phyloP scores from a whole-genome alignment of 345 rosid species.

The Arabidopsis thaliana region DNA sequence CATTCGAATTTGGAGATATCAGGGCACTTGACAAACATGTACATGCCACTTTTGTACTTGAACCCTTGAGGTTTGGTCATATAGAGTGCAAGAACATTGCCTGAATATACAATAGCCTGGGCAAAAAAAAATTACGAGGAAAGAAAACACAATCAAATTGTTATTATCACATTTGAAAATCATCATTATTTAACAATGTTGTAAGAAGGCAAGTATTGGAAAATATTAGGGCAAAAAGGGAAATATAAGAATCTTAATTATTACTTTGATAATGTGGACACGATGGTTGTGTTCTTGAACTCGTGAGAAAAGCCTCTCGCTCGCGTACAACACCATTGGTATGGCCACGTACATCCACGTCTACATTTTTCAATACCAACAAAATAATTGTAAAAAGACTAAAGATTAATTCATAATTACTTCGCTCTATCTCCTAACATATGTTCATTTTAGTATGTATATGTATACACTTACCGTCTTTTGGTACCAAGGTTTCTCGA shows the following conservation, averaged over 20 bases:
- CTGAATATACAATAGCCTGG: slow-evolving; percentile 82
- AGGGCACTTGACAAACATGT: slow-evolving; percentile 86
- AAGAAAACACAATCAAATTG: background rate
- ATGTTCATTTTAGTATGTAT: background rate
- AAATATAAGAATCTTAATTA: background rate
- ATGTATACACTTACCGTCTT: slow-evolving; percentile 52
- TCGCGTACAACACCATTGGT: slow-evolving; percentile 61
- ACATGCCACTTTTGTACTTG: slow-evolving; percentile 91
- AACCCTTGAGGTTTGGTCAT: slow-evolving; percentile 81
- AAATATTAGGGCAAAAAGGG: too few species aligned
- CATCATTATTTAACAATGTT: background rate
- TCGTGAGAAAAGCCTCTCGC: slow-evolving; percentile 60
- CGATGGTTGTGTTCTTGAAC: slow-evolving; percentile 59
- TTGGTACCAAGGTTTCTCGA: slow-evolving; percentile 62
- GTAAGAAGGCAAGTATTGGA: background rate
- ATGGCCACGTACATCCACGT: slow-evolving; percentile 84
- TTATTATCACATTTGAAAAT: too few species aligned
- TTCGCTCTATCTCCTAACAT: background rate
- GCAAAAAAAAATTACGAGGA: slow-evolving; percentile 15
- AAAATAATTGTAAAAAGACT: background rate
- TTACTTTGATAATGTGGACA: slow-evolving; percentile 75
- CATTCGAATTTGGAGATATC: slow-evolving; percentile 81
- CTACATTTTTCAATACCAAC: slow-evolving; percentile 47
- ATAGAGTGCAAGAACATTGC: slow-evolving; percentile 87
- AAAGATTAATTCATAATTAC: background rate